Conservation (phyloP, 2,329 filamentous ascomycete species). For the Sclerotinia nivalis region DNA sequence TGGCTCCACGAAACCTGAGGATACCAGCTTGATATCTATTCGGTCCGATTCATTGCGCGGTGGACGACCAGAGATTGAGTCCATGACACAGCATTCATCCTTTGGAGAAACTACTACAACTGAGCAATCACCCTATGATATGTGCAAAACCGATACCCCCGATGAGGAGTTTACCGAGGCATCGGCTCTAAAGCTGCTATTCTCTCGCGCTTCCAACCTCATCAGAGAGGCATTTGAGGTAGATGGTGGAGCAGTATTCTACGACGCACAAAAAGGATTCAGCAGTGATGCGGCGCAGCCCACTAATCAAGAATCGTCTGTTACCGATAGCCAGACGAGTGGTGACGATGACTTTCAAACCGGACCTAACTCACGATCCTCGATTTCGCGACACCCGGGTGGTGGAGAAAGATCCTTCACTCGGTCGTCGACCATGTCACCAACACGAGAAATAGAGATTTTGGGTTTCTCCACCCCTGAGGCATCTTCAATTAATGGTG, state of each 20-base stretch:
- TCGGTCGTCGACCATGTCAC: constrained; percentile 2
- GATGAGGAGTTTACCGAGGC: constrained; percentile 33
- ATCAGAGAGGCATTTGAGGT: constrained; percentile 42
- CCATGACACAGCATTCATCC: constrained; percentile 27
- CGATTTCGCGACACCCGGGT: neutral
- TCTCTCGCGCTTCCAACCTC: constrained; percentile 41
- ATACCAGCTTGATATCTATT: constrained; percentile 24
- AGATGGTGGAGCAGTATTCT: constrained; percentile 41
- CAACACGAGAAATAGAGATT: constrained; percentile 34
- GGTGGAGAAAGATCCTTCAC: constrained; percentile 1
- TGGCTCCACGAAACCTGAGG: constrained; percentile 30
- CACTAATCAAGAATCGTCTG: constrained; percentile 2
- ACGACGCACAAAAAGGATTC: constrained; percentile 40
- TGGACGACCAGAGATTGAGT: constrained; percentile 27
- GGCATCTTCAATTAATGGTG: constrained; percentile 39
- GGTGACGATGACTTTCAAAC: constrained; percentile 5
- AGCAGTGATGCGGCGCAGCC: constrained; percentile 12
- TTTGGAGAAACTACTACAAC: constrained; percentile 28
- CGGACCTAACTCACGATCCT: neutral
- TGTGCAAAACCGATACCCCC: constrained; percentile 24
- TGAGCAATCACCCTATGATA: constrained; percentile 29
- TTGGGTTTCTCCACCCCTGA: constrained; percentile 40
- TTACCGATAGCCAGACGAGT: constrained; percentile 22
- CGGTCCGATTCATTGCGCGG: neutral
- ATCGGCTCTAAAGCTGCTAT: constrained; percentile 35